Evolutionary conservation across 1,284 basidiomycete genomes (phyloP), one percentile per base, ranked within the genome.

Genomic region (Naganishia liquefaciens): DNA sequence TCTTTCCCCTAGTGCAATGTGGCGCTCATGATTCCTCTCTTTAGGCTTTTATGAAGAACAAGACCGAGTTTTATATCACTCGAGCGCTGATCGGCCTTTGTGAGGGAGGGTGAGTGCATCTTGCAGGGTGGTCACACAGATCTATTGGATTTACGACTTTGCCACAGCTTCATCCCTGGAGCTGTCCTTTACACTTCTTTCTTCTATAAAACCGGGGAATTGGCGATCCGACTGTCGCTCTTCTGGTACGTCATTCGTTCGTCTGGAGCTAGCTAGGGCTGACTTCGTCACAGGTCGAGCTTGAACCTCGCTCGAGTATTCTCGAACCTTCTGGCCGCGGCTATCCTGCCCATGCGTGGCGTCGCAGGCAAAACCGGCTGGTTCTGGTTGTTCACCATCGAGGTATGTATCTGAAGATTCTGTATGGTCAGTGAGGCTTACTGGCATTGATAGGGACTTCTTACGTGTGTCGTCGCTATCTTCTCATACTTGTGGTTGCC

Each of bases 101-200:
- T 21, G 77, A 79, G 66, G 75, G 69, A 13, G 52, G 40, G 42
- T 42, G 10, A 2, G 54, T 17, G 11, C 4, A 15, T 5, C 19
- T 42, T 19, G 54, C 37, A 19, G 21, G 9, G 9, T 37, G 15
- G 52, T 33, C 19, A 10, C 2, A 37, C 17, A 53, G 3, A 17
- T 21, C 37, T 39, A 10, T 15, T 43, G 2, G 2, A 54, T 39
- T 23, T 39, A 10, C 42, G 28, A 27, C 30, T 33, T 51, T 51
- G 27, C 49, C 25, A 28, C 19, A 77, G 79, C 0, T 80, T 80
- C 60, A 76, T 82, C 17, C 49, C 49, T 28, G 49, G 49, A 30
- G 71, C 74, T 19, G 74, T 80, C 50, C 69, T 80, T 0, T 80
- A 80, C 68, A 67, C 80, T 0, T 71, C 68, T 23, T 79, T 80